A percentile compares a stretch with the other conserved stretches of the same genome.
These are phyloP conservation scores for Lecanosticta acicola DNA, from an alignment of 2,329 filamentous ascomycete genomes.

Conservation along the genomic window DNA sequence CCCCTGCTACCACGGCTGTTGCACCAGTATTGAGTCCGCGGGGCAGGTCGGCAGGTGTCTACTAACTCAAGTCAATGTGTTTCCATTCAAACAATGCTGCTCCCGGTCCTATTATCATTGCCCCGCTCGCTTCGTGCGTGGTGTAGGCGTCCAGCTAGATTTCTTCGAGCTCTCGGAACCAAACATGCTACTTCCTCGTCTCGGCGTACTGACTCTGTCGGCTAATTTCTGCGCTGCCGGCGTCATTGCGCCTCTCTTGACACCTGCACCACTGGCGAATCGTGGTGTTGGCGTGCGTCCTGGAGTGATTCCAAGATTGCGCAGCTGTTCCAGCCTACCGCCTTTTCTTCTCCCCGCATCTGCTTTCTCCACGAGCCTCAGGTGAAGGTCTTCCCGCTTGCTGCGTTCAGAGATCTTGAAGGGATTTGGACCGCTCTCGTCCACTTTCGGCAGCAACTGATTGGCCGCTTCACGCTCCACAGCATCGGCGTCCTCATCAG, in stretches of 20 bases:
- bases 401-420: constrained; percentile 74
- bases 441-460: constrained; percentile 42
- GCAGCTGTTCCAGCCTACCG: constrained; percentile 39
- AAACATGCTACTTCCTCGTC: constrained; percentile 19
- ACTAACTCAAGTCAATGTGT: no score
- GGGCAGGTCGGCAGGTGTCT: no score
- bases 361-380: constrained; percentile 79
- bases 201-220: constrained; percentile 52
- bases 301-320: constrained; percentile 34
- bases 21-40: no score
- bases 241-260: constrained; percentile 52
- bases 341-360: constrained; percentile 64
- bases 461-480: constrained; percentile 35
- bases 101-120: no score
- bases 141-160: constrained; percentile 19
- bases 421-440: constrained; percentile 60
- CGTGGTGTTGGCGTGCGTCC: constrained; percentile 60
- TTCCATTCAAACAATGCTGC: no score
- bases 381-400: constrained; percentile 72
- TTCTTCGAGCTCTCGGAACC: constrained; percentile 5
- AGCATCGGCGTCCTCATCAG: constrained; percentile 31
- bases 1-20: no score
- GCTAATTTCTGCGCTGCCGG: constrained; percentile 68
- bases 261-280: constrained; percentile 55
- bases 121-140: constrained; percentile 14